Evolutionary conservation across 129 eudicot genomes (phyloP).

Genomic region (Helichrysum umbraculigerum): DNA sequence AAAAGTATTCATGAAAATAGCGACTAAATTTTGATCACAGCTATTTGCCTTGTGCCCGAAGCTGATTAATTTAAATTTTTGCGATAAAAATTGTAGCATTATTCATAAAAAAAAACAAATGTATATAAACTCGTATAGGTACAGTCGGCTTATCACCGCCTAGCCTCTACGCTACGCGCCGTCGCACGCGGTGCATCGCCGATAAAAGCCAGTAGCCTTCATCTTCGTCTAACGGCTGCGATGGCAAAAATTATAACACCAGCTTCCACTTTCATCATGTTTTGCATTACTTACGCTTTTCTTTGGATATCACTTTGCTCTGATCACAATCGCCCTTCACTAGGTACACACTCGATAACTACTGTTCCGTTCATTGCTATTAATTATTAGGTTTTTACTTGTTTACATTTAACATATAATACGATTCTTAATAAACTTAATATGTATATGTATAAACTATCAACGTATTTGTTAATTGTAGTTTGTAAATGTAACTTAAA

Average conservation of each 20-base stretch:
- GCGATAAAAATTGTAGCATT: no score
- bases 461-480: background rate
- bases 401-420: background rate
- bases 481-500: background rate
- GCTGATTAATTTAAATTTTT: no score
- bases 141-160: background rate
- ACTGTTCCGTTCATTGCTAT: background rate
- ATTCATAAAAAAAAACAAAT: no score
- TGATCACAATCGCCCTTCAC: slow-evolving; percentile 4
- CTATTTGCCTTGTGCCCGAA: no score
- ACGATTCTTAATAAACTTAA: background rate
- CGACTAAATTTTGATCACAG: no score
- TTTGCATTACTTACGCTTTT: slow-evolving; percentile 27
- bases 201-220: slow-evolving; percentile 9
- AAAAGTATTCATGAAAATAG: no score
- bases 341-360: slow-evolving; percentile 22
- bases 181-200: slow-evolving; percentile 28
- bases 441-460: background rate
- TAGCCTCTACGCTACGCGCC: slow-evolving; percentile 29
- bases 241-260: slow-evolving; percentile 8
- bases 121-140: background rate
- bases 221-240: background rate
- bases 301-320: slow-evolving; percentile 37
- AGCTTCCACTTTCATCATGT: slow-evolving; percentile 24
- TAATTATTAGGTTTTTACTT: background rate